Conservation (phyloP, 345 rosid species). For the Limnanthes douglasii region DNA sequence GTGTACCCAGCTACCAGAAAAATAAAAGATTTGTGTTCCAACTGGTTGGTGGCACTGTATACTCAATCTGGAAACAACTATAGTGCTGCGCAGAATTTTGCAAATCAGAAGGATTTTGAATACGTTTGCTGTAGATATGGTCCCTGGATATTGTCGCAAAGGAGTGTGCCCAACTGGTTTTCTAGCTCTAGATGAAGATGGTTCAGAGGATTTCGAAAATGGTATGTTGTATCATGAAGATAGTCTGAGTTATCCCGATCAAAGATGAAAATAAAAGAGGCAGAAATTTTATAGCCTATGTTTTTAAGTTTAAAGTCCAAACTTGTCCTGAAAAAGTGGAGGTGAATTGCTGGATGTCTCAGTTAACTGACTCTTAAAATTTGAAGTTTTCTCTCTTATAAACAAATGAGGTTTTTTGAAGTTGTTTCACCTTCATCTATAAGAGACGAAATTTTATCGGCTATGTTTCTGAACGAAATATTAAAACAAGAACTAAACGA, state of each 20-base stretch:
- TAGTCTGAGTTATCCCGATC: slow-evolving; percentile 34
- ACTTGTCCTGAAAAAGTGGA: too few relatives aligned
- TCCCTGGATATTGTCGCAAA: slow-evolving; percentile 90
- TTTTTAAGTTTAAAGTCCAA: too few relatives aligned
- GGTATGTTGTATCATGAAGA: slow-evolving; percentile 13
- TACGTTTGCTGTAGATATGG: slow-evolving; percentile 90
- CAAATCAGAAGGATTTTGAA: slow-evolving; percentile 63
- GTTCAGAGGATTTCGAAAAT: slow-evolving; percentile 20
- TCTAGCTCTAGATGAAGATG: slow-evolving; percentile 57
- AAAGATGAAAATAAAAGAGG: slow-evolving; percentile 75
- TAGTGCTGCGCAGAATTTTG: slow-evolving; percentile 90
- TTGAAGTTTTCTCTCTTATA: too few relatives aligned
- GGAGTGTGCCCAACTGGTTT: slow-evolving; percentile 90
- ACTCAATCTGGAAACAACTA: slow-evolving; percentile 74
- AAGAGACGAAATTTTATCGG: too few relatives aligned
- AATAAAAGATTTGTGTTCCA: slow-evolving; percentile 87
- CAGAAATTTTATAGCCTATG: too few relatives aligned
- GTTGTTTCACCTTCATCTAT: too few relatives aligned
- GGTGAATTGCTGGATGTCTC: too few relatives aligned
- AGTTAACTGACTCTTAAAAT: too few relatives aligned
- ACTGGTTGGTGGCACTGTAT: slow-evolving; percentile 99
- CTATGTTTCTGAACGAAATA: too few relatives aligned
- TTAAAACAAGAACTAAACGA: too few relatives aligned
- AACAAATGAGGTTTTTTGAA: too few relatives aligned
- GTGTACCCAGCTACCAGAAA: slow-evolving; percentile 85